Evolutionary conservation across 2,329 filamentous ascomycete species (phyloP).

Genomic region (Fusarium sp.): DNA sequence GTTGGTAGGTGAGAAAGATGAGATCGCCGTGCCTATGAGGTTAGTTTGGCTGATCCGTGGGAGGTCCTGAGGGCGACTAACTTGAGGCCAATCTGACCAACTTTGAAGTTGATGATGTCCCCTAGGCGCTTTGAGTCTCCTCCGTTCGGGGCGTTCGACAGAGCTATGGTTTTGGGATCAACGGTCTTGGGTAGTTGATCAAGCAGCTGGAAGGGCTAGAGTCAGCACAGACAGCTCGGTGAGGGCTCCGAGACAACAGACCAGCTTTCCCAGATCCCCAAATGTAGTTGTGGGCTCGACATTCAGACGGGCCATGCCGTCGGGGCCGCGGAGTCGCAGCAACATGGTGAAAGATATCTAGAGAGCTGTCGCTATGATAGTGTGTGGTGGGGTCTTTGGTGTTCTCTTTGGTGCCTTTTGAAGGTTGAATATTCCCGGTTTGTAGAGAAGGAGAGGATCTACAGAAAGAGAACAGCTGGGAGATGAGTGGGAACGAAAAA

Average conservation of each 20-base stretch:
- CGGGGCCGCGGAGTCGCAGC: conserved; percentile 86
- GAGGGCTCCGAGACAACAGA: conserved; percentile 44
- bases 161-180: conserved; percentile 66
- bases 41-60: conserved; percentile 3
- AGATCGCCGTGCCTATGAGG: conserved; percentile 80
- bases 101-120: conserved; percentile 66
- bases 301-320: conserved; percentile 89
- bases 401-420: conserved; percentile 6
- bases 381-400: conserved; percentile 23
- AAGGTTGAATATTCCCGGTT: background rate
- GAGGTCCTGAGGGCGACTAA: conserved; percentile 46
- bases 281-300: conserved; percentile 82
- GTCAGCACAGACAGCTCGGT: conserved; percentile 25
- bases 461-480: background rate
- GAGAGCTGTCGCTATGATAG: conserved; percentile 11
- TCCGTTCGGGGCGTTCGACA: conserved; percentile 70
- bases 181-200: conserved; percentile 70
- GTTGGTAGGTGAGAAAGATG: conserved; percentile 85
- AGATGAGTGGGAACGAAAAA: background rate
- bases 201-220: conserved; percentile 58
- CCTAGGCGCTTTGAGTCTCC: conserved; percentile 67
- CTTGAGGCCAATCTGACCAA: conserved; percentile 70
- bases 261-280: conserved; percentile 65
- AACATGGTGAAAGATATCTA: conserved; percentile 67
- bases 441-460: background rate